Conservation (phyloP, 768 basidiomycete genomes). For the Collybia sordida region DNA sequence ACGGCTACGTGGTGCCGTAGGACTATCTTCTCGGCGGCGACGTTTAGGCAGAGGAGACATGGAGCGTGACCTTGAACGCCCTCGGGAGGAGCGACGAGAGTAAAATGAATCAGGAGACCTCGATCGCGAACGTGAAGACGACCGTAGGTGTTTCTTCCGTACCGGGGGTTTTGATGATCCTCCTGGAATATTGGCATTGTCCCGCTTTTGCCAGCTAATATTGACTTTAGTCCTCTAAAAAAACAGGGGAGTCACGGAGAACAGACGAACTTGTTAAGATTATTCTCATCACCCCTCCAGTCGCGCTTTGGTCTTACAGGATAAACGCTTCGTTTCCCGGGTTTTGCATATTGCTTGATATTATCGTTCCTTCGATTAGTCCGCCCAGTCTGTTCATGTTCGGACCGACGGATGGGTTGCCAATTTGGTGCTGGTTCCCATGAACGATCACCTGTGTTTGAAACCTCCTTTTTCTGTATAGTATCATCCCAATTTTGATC, state of each 20-base stretch:
- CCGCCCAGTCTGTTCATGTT: constrained; percentile 40
- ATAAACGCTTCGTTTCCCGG: constrained; percentile 31
- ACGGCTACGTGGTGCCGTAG: constrained; percentile 41
- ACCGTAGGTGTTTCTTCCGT: constrained; percentile 46
- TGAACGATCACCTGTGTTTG: constrained; percentile 47
- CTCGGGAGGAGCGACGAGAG: constrained; percentile 62
- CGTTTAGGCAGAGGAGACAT: constrained; percentile 59
- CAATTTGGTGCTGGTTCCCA: constrained; percentile 77
- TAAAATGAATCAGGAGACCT: constrained; percentile 67
- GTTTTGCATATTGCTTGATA: constrained; percentile 23
- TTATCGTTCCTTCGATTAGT: constrained; percentile 32
- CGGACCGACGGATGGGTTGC: constrained; percentile 45
- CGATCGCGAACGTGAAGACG: constrained; percentile 58
- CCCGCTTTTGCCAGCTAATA: constrained; percentile 67
- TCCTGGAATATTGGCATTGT: constrained; percentile 40
- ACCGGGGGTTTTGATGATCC: constrained; percentile 35
- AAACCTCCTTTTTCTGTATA: constrained; percentile 26
- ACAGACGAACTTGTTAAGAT: constrained; percentile 67
- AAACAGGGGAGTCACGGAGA: background rate
- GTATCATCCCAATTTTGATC: constrained; percentile 24
- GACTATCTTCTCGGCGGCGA: constrained; percentile 52
- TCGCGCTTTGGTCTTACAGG: constrained; percentile 43
- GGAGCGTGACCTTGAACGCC: constrained; percentile 63
- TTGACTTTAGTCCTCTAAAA: constrained; percentile 2
- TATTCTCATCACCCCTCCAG: constrained; percentile 62